A percentile compares a stretch with the other conserved stretches of the same genome.
Evolutionary conservation across 805 yeast genomes (phyloP).

Genomic region (Cyberlindnera mrakii): DNA sequence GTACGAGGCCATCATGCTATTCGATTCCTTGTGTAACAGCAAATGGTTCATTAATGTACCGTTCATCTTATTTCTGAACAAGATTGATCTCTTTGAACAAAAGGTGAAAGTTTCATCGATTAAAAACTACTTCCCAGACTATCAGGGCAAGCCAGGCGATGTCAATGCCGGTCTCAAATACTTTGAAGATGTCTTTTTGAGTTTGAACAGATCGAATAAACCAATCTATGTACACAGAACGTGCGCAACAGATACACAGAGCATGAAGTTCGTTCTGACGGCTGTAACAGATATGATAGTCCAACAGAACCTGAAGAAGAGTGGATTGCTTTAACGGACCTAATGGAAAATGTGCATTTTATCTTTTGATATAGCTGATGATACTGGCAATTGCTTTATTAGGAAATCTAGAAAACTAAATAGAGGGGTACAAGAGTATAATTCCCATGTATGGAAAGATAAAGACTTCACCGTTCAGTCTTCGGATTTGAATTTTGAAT

Average conservation of each 20-base stretch:
- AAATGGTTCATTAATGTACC: conserved; percentile 83
- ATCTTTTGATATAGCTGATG: too few relatives aligned
- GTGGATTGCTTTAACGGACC: conserved; percentile 45
- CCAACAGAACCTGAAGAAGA: conserved; percentile 71
- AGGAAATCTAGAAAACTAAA: too few relatives aligned
- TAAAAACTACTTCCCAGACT: conserved; percentile 71
- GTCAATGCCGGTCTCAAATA: conserved; percentile 62
- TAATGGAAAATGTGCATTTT: neutral
- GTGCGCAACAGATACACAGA: conserved; percentile 88
- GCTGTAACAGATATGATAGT: conserved; percentile 92
- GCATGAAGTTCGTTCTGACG: conserved; percentile 84
- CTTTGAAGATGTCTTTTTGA: conserved; percentile 62
- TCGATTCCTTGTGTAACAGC: conserved; percentile 79
- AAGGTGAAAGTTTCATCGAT: conserved; percentile 67
- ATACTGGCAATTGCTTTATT: too few relatives aligned
- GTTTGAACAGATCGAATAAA: conserved; percentile 53
- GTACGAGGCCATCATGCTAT: conserved; percentile 82
- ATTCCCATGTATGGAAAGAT: too few relatives aligned
- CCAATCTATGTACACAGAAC: conserved; percentile 91
- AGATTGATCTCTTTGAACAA: conserved; percentile 71
- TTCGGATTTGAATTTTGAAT: too few relatives aligned
- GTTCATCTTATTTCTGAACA: conserved; percentile 82
- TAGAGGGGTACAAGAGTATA: neutral
- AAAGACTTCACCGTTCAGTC: neutral
- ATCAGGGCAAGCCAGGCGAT: conserved; percentile 57